Evolutionary conservation across 306 rosid species (phyloP).

Genomic region (Betula pendula): DNA sequence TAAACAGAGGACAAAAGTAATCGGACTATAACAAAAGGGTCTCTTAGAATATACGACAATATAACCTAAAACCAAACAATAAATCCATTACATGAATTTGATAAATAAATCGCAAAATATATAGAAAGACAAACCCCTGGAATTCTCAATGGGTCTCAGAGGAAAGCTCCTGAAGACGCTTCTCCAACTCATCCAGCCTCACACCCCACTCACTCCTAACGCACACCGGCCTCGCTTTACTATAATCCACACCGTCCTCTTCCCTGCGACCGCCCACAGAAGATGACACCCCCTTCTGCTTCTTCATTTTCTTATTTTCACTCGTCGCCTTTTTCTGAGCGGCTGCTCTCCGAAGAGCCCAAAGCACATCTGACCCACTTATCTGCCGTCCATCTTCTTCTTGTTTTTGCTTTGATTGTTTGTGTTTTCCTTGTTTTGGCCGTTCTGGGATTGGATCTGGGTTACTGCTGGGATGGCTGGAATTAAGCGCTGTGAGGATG

Average conservation of each 20-base stretch:
- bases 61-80: background rate
- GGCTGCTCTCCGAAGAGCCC: slow-evolving; percentile 65
- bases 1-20: no score
- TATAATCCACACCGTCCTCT: slow-evolving; percentile 29
- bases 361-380: slow-evolving; percentile 66
- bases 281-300: slow-evolving; percentile 28
- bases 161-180: slow-evolving; percentile 53
- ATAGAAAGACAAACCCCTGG: background rate
- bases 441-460: slow-evolving; percentile 9
- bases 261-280: slow-evolving; percentile 29
- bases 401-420: background rate
- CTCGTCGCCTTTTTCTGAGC: slow-evolving; percentile 25
- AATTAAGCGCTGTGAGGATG: slow-evolving; percentile 20
- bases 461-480: slow-evolving; percentile 27
- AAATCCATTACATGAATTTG: background rate
- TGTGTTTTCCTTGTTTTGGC: slow-evolving; percentile 1
- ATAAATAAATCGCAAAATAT: background rate
- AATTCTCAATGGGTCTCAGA: slow-evolving; percentile 30
- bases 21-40: background rate
- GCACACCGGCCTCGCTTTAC: slow-evolving; percentile 43
- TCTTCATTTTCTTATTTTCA: slow-evolving; percentile 35
- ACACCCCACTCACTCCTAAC: slow-evolving; percentile 51
- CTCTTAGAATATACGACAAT: background rate
- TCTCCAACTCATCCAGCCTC: slow-evolving; percentile 57
- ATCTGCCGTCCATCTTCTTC: slow-evolving; percentile 36